Conservation (phyloP, 305 asterid genomes). For the Fraxinus platypoda region DNA sequence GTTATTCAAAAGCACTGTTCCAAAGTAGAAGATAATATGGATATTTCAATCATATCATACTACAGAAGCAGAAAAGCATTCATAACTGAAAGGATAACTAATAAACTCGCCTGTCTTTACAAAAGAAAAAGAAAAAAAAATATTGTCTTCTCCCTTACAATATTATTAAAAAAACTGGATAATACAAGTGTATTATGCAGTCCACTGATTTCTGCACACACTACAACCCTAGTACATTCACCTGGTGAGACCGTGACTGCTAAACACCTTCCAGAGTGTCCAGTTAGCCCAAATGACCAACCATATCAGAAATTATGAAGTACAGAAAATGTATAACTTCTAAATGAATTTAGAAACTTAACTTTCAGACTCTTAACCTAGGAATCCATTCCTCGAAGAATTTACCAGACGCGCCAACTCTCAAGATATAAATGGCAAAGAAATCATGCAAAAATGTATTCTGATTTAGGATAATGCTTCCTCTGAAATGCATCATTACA, state of each 20-base stretch:
- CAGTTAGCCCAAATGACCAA: slow-evolving; percentile 27
- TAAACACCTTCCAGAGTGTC: slow-evolving; percentile 32
- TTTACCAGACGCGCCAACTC: background rate
- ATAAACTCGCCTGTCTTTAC: background rate
- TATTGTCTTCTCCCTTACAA: background rate
- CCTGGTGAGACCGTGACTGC: slow-evolving; percentile 29
- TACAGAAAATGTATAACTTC: background rate
- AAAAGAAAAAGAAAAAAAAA: background rate
- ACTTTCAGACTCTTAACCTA: background rate
- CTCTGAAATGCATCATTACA: background rate
- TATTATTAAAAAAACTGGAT: background rate
- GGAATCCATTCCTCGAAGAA: background rate
- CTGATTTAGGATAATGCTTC: background rate
- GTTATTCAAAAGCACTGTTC: background rate
- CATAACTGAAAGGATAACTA: background rate
- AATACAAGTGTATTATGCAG: background rate
- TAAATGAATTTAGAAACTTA: background rate
- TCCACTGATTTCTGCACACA: slow-evolving; percentile 10
- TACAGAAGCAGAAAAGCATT: background rate
- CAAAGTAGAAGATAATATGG: background rate
- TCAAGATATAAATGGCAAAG: background rate
- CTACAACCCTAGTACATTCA: slow-evolving; percentile 23
- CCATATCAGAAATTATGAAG: slow-evolving; percentile 21
- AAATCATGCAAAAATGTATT: slow-evolving; percentile 5
- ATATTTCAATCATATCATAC: background rate